These are phyloP conservation scores for Vitis cinerea DNA, from an alignment of 164 flowering plant genomes.

Conservation along the genomic window DNA sequence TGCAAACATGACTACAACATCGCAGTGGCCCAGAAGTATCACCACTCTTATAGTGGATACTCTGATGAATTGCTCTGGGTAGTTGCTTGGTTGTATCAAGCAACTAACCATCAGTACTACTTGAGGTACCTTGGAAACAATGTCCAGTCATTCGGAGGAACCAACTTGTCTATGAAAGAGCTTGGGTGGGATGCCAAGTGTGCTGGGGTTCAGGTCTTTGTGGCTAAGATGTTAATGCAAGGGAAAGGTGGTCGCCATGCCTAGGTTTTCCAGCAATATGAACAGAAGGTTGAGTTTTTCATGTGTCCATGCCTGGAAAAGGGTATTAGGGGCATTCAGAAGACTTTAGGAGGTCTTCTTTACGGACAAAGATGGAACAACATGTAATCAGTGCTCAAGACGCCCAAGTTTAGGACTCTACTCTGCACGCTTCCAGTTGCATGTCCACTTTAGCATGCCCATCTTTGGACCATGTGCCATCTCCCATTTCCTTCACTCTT, in stretches of 20 bases:
- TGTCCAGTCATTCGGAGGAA: slow-evolving; percentile 86
- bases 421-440: too few species aligned
- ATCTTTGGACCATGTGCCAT: too few species aligned
- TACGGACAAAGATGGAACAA: slow-evolving; percentile 47
- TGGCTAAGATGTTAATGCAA: slow-evolving; percentile 28
- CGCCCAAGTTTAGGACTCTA: too few species aligned
- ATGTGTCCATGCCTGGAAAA: slow-evolving; percentile 89
- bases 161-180: slow-evolving; percentile 92
- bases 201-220: slow-evolving; percentile 91
- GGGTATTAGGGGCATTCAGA: slow-evolving; percentile 61
- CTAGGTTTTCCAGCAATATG: slow-evolving; percentile 53
- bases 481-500: too few species aligned
- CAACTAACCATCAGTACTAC: slow-evolving; percentile 65
- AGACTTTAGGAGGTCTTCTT: slow-evolving; percentile 85
- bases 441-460: too few species aligned
- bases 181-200: slow-evolving; percentile 97
- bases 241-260: slow-evolving; percentile 47
- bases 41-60: slow-evolving; percentile 87
- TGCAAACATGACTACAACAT: slow-evolving; percentile 95
- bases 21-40: slow-evolving; percentile 78
- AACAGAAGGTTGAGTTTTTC: slow-evolving; percentile 78
- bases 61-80: slow-evolving; percentile 94
- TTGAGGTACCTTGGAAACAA: slow-evolving; percentile 64
- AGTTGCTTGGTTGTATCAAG: slow-evolving; percentile 83
- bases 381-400: too few species aligned